These are phyloP conservation scores for Neurospora terricola DNA, from an alignment of 495 filamentous ascomycete species.

Conservation along the genomic window DNA sequence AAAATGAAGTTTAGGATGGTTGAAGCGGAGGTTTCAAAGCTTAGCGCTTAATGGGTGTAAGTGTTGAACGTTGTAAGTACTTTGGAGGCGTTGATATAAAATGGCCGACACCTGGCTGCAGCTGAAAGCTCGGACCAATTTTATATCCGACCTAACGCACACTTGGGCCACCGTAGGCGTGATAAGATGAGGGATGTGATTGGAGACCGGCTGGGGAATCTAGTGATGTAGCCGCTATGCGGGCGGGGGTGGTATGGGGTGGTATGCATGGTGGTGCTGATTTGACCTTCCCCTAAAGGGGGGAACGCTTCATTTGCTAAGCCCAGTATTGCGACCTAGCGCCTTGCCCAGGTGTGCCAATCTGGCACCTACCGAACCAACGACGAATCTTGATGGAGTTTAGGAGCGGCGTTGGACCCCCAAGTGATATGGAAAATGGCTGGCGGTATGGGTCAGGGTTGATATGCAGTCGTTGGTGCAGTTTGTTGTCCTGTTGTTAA, in stretches of 20 bases:
- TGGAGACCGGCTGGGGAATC: conserved; percentile 1
- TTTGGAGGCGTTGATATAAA: too few species aligned
- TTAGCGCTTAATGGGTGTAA: too few species aligned
- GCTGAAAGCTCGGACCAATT: too few species aligned
- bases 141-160: too few species aligned
- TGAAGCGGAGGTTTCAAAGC: too few species aligned
- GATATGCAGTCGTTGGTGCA: background rate
- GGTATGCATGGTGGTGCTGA: background rate
- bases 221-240: conserved; percentile 13
- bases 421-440: background rate
- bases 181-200: background rate
- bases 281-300: background rate
- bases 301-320: background rate
- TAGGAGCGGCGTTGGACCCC: background rate
- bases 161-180: too few species aligned
- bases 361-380: background rate
- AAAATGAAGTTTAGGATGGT: too few species aligned
- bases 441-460: background rate
- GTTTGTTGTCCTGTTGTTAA: background rate
- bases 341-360: background rate
- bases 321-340: background rate
- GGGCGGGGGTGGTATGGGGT: background rate
- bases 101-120: too few species aligned
- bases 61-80: too few species aligned
- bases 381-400: background rate